A percentile compares a stretch with the other conserved stretches of the same genome.
These are phyloP conservation scores for Leccinellum luteum DNA, from an alignment of 768 basidiomycete species.

Conservation along the genomic window DNA sequence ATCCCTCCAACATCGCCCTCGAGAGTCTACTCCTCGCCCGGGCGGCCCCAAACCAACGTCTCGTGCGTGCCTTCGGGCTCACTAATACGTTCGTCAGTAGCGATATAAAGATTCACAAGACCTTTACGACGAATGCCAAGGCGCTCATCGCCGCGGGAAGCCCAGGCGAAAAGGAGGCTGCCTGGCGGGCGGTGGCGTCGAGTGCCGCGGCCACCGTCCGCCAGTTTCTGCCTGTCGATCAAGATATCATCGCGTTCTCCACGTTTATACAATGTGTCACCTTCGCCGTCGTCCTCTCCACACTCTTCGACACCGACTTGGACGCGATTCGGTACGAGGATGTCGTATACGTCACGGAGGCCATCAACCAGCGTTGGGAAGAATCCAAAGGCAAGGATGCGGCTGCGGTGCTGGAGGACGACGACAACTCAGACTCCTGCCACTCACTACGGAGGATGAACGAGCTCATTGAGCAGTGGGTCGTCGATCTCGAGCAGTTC, in stretches of 20 bases:
- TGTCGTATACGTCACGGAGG: conserved; percentile 36
- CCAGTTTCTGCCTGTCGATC: conserved; percentile 10
- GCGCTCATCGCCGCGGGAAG: conserved; percentile 10
- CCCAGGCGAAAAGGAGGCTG: not conserved
- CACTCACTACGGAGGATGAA: conserved; percentile 34
- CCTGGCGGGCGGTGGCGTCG: conserved; percentile 15
- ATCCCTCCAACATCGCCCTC: conserved; percentile 14
- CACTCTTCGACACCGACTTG: conserved; percentile 35
- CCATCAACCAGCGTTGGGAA: conserved; percentile 36
- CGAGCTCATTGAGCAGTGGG: conserved; percentile 30
- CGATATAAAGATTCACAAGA: conserved; percentile 29
- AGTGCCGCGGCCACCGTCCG: conserved; percentile 13
- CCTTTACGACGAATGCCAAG: conserved; percentile 24
- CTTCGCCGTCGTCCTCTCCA: conserved; percentile 42
- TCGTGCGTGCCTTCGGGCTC: conserved; percentile 26
- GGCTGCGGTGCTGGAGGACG: conserved; percentile 12
- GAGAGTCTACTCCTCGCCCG: conserved; percentile 16
- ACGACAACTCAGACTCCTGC: not conserved
- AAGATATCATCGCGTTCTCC: conserved; percentile 28
- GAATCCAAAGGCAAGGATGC: conserved; percentile 21
- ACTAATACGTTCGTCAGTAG: conserved; percentile 54
- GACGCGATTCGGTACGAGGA: conserved; percentile 33
- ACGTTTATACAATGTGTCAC: conserved; percentile 43
- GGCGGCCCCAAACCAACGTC: conserved; percentile 21
- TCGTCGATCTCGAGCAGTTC: conserved; percentile 30